Evolutionary conservation across 225 moss, liverwort and hornwort genomes (phyloP).

Genomic region (Physcomitrellopsis africana): DNA sequence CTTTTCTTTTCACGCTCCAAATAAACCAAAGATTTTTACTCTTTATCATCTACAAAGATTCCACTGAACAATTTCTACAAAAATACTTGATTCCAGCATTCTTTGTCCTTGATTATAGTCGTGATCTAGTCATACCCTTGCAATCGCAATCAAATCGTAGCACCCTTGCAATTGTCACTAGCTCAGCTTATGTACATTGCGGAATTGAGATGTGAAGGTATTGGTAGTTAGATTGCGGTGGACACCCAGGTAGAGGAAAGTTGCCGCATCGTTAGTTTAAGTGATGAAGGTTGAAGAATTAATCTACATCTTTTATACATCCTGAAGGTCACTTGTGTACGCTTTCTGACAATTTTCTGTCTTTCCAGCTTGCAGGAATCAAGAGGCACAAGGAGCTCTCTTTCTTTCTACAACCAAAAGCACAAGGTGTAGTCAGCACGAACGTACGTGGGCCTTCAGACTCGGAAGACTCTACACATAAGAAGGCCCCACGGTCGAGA

Average conservation of each 20-base stretch:
- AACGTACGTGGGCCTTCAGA: constrained; percentile 55
- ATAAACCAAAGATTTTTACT: not conserved
- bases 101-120: too few relatives aligned
- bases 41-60: not conserved
- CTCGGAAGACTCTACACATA: constrained; percentile 79
- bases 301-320: not conserved
- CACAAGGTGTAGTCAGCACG: constrained; percentile 51
- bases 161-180: not conserved
- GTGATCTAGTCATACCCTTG: too few relatives aligned
- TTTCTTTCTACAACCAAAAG: constrained; percentile 77
- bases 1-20: not conserved
- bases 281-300: not conserved
- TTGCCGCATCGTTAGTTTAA: not conserved
- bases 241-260: not conserved
- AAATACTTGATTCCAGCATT: too few relatives aligned
- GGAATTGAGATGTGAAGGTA: not conserved
- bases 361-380: constrained; percentile 83
- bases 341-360: constrained; percentile 13
- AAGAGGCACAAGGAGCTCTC: constrained; percentile 81
- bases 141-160: too few relatives aligned
- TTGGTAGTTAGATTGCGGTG: not conserved
- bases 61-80: too few relatives aligned
- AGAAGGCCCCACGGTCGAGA: constrained; percentile 72
- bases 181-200: not conserved
- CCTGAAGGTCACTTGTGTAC: constrained; percentile 1